phyloP scores from a whole-genome alignment of 495 filamentous ascomycete genomes.

The Choiromyces venosus region DNA sequence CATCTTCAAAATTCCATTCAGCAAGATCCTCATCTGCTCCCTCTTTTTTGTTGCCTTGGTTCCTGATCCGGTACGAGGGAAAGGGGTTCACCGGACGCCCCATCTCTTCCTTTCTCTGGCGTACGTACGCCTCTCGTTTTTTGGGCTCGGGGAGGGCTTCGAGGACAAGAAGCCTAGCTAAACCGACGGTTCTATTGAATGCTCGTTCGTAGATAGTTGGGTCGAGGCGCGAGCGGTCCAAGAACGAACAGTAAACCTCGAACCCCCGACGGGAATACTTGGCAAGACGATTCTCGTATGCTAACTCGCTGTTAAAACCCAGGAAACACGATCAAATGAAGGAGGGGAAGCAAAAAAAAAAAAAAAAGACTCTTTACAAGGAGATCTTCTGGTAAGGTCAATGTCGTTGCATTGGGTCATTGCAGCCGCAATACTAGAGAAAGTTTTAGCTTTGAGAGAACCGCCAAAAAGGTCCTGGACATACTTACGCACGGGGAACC shows the following conservation, averaged over 20 bases:
- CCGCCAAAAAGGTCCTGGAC: slow-evolving; percentile 36
- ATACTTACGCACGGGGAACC: slow-evolving; percentile 53
- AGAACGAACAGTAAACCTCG: slow-evolving; percentile 67
- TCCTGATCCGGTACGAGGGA: slow-evolving; percentile 28
- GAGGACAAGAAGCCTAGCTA: slow-evolving; percentile 73
- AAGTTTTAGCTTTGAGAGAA: background rate
- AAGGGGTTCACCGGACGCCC: slow-evolving; percentile 44
- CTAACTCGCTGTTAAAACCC: slow-evolving; percentile 35
- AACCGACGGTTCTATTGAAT: slow-evolving; percentile 62
- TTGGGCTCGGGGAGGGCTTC: slow-evolving; percentile 63
- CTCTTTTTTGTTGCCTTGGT: slow-evolving; percentile 63
- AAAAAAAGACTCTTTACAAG: slow-evolving; percentile 33
- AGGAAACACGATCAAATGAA: background rate
- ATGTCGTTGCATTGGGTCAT: slow-evolving; percentile 75
- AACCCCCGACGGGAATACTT: slow-evolving; percentile 82
- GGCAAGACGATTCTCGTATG: slow-evolving; percentile 79
- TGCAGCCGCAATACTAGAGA: slow-evolving; percentile 54
- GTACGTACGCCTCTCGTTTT: slow-evolving; percentile 62
- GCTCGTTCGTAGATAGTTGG: slow-evolving; percentile 79
- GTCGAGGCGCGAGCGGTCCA: slow-evolving; percentile 68
- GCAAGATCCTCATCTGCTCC: slow-evolving; percentile 66
- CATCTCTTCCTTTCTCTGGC: slow-evolving; percentile 61
- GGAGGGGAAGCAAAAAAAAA: background rate
- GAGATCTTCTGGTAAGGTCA: slow-evolving; percentile 70
- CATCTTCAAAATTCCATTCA: slow-evolving; percentile 71